Conservation (phyloP, 305 asterid genomes). For the Solanum hybrid region DNA sequence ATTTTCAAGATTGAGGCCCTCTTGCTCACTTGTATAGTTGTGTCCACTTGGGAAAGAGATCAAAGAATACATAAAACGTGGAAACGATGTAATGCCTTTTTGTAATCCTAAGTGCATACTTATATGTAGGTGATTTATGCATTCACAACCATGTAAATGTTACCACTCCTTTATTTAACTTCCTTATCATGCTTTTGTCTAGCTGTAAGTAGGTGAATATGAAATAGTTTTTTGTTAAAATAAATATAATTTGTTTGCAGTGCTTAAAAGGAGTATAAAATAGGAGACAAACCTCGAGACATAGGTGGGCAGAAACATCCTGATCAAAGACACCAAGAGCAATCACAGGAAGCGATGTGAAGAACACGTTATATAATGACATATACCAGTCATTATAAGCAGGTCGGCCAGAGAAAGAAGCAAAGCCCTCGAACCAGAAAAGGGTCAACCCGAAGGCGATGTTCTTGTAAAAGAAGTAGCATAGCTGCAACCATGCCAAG, state of each 20-base stretch:
- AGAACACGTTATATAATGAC: slow-evolving; percentile 88
- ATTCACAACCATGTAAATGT: background rate
- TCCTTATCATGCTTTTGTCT: background rate
- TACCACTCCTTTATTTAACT: background rate
- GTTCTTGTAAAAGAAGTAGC: slow-evolving; percentile 97
- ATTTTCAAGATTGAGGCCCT: background rate
- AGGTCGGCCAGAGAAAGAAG: slow-evolving; percentile 93
- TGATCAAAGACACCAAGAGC: slow-evolving; percentile 97
- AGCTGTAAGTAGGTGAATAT: background rate
- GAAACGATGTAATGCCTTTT: background rate
- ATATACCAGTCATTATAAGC: slow-evolving; percentile 95
- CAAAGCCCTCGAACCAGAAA: slow-evolving; percentile 84
- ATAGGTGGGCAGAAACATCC: slow-evolving; percentile 71
- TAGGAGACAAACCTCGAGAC: slow-evolving; percentile 57
- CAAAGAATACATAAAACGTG: background rate
- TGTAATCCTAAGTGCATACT: background rate
- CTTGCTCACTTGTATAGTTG: background rate
- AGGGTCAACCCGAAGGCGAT: slow-evolving; percentile 89
- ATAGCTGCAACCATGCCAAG: slow-evolving; percentile 48
- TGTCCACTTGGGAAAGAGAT: background rate
- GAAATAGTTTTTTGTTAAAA: background rate
- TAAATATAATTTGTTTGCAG: background rate
- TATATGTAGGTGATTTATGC: background rate
- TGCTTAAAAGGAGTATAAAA: background rate
- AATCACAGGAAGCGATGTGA: slow-evolving; percentile 93